Evolutionary conservation across 2,329 filamentous ascomycete species (phyloP), one percentile per base, ranked within the genome.

Genomic region (Fusarium sp.): DNA sequence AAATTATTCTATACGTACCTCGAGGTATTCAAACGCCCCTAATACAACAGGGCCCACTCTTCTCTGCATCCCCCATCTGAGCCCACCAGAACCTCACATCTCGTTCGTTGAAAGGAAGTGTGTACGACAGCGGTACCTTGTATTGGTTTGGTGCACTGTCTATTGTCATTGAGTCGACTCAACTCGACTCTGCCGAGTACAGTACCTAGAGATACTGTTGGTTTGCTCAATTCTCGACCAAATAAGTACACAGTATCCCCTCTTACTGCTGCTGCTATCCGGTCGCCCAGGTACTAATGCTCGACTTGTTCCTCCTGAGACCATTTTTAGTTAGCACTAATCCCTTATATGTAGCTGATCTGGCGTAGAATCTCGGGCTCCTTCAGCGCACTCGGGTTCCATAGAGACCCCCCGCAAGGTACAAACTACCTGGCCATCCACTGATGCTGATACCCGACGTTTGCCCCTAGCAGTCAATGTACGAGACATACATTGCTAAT

Each of bases 1-100:
- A 46, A 54, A 68, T 53, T 53, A 58, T 64, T 63, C 34, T 64
- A 38, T 40, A 63, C 51, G 57, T 70, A 38, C 34, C 34, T 38
- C 18, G 34, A 38, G 34, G 34, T 38, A 67, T 58, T 63, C 63
- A 63, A 71, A 63, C 32, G 63, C 68, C 68, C 68, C 68, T 61
- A 71, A 69, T 71, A 68, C 52, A 66, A 61, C 56, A 63, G 59
- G 68, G 52, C 47, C 68, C 68, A 68, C 55, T 57, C 66, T 18
- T 53, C 34, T 53, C 50, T 53, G 50, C 44, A 55, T 66, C 55
- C 55, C 44, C 63, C 66, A 68, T 67, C 46, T 59, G 40, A 63
- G 59, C 45, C 67, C 63, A 71, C 63, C 38, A 56, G 34, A 44
- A 68, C 56, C 63, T 57, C 47, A 55, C 62, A 50, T 61, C 45